Percentiles rank a stretch among this genome's conserved stretches.
phyloP scores from a whole-genome alignment of 805 yeast genomes.

The Starmerella potacharoeniae region DNA sequence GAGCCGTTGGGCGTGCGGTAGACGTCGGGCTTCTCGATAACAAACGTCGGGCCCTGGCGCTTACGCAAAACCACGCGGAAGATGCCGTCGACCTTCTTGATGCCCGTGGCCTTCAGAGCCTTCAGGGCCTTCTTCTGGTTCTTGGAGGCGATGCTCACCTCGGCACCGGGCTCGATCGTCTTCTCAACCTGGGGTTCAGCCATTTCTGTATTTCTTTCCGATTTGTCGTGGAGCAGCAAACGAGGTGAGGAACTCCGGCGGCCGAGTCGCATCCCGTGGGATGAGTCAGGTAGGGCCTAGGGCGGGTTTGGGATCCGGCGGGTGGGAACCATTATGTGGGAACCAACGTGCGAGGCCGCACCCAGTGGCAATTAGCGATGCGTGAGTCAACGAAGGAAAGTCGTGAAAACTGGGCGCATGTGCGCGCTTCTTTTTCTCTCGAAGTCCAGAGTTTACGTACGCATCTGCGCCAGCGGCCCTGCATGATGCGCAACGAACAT shows the following conservation, averaged over 20 bases:
- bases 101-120: slow-evolving; percentile 72
- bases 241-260: not conserved
- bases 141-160: slow-evolving; percentile 69
- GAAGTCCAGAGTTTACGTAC: not conserved
- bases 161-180: slow-evolving; percentile 50
- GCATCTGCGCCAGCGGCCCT: not conserved
- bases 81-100: slow-evolving; percentile 84
- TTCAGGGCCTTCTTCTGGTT: slow-evolving; percentile 95
- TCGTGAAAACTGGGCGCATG: not conserved
- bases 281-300: not conserved
- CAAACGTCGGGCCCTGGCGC: slow-evolving; percentile 82
- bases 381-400: not conserved
- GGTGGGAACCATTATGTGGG: too few relatives aligned
- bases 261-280: not conserved
- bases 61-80: slow-evolving; percentile 91
- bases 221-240: not conserved
- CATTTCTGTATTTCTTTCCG: not conserved
- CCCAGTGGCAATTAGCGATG: too few relatives aligned
- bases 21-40: slow-evolving; percentile 89
- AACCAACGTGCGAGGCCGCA: too few relatives aligned
- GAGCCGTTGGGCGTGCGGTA: slow-evolving; percentile 89
- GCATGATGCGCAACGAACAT: not conserved
- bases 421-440: too few relatives aligned
- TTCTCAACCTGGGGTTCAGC: slow-evolving; percentile 41
- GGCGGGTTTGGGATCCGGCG: not conserved